Conservation (phyloP, 2,329 filamentous ascomycete genomes). For the Pezizomycotina sp. region DNA sequence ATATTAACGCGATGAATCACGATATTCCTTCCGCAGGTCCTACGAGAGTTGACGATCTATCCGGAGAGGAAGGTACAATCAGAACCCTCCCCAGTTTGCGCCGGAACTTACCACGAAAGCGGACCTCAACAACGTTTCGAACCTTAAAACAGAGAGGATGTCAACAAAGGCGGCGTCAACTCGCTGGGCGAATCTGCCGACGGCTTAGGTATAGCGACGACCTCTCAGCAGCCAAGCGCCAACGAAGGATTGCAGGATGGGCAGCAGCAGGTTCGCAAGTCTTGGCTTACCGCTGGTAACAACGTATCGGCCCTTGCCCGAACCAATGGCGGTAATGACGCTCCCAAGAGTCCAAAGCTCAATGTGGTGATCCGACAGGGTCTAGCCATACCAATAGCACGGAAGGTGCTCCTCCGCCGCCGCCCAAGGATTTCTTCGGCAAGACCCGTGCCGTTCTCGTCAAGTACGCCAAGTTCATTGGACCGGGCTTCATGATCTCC, state of each 20-base stretch:
- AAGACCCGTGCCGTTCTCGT: conserved; percentile 25
- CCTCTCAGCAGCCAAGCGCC: conserved; percentile 2
- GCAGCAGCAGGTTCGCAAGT: conserved; percentile 2
- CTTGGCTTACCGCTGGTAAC: conserved; percentile 2
- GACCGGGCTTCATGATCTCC: conserved; percentile 49
- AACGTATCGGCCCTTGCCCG: conserved; percentile 13
- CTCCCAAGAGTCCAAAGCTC: conserved; percentile 3
- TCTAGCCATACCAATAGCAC: too few species aligned
- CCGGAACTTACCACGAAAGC: conserved; percentile 42
- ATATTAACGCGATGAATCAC: too few species aligned
- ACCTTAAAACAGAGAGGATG: conserved; percentile 24
- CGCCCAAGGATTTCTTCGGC: conserved; percentile 12
- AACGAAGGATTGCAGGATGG: neutral
- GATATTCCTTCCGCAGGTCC: conserved; percentile 37
- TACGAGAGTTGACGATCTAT: conserved; percentile 32
- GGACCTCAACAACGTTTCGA: conserved; percentile 40
- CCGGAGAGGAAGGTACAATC: conserved; percentile 35
- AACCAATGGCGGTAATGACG: conserved; percentile 14
- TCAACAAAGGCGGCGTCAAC: conserved; percentile 15
- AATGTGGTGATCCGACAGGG: conserved; percentile 2
- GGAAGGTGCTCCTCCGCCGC: too few species aligned
- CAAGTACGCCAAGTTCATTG: conserved; percentile 43
- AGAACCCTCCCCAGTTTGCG: conserved; percentile 38
- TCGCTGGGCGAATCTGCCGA: conserved; percentile 13
- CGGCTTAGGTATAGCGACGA: conserved; percentile 10